Evolutionary conservation across 192 early-diverging fungal species (phyloP).

Genomic region (Gryganskiella cystojenkinii): DNA sequence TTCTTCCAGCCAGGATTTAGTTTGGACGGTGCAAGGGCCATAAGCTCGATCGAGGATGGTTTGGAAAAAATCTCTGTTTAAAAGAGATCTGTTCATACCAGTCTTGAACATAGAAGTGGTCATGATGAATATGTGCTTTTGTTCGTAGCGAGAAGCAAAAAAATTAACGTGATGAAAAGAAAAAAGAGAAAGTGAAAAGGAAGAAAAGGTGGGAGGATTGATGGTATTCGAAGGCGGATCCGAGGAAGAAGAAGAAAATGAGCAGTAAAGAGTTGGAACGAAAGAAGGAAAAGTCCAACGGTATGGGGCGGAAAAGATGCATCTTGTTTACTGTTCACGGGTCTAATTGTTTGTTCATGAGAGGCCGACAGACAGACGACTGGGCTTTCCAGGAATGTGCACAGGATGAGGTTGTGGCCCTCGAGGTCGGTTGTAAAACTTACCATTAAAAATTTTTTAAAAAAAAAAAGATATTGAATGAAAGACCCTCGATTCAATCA

Average conservation of each 20-base stretch:
- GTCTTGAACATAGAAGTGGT: conserved; percentile 52
- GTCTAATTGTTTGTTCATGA: too few relatives aligned
- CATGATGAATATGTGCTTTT: conserved; percentile 15
- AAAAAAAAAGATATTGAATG: too few relatives aligned
- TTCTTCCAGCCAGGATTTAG: conserved; percentile 27
- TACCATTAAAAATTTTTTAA: too few relatives aligned
- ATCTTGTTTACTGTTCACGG: too few relatives aligned
- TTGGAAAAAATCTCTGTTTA: conserved; percentile 48
- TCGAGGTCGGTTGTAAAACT: too few relatives aligned
- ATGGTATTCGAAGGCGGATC: background rate
- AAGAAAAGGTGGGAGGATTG: background rate
- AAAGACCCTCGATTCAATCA: too few relatives aligned
- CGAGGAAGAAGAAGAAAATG: background rate
- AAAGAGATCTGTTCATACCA: conserved; percentile 45
- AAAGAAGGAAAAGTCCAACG: too few relatives aligned
- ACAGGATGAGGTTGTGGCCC: too few relatives aligned
- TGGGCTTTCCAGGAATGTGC: too few relatives aligned
- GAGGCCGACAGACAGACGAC: too few relatives aligned
- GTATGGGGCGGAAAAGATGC: too few relatives aligned
- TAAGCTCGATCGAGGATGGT: conserved; percentile 39
- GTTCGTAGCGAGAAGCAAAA: too few relatives aligned
- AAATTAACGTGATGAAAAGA: background rate
- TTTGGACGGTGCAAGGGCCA: conserved; percentile 21
- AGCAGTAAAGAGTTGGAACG: background rate
- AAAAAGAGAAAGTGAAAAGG: background rate